These are phyloP conservation scores for Sambucus nigra DNA, from an alignment of 129 eudicot species.

Conservation along the genomic window DNA sequence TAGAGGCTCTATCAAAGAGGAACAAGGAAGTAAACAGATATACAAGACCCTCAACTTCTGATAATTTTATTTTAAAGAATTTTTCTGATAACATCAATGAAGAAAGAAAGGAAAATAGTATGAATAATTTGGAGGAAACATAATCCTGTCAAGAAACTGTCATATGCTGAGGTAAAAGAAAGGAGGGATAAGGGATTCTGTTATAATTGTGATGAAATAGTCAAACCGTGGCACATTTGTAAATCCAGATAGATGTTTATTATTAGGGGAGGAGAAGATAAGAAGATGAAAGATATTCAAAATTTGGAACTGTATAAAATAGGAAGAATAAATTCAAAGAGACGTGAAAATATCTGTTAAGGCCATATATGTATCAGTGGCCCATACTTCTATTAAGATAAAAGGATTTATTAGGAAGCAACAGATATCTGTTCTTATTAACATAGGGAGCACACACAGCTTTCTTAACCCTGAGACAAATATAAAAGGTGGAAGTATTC, in stretches of 20 bases:
- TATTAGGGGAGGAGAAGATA: not conserved
- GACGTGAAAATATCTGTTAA: not conserved
- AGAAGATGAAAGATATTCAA: not conserved
- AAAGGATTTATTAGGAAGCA: not conserved
- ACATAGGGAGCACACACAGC: not conserved
- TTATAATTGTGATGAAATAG: not conserved
- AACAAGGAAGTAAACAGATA: not conserved
- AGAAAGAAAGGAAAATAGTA: no score
- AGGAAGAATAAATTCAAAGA: no score
- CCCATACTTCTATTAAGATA: not conserved
- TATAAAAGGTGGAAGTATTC: not conserved
- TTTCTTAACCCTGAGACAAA: not conserved
- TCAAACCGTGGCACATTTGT: not conserved
- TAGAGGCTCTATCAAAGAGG: not conserved
- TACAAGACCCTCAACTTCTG: not conserved
- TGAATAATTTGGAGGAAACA: no score
- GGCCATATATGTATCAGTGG: not conserved
- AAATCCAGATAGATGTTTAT: not conserved
- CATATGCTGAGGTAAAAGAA: not conserved
- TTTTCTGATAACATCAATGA: no score
- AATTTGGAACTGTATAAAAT: not conserved
- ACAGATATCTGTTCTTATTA: not conserved
- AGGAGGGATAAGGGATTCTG: slow-evolving; percentile 1
- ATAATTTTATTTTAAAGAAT: no score
- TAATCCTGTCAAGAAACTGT: not conserved